Evolutionary conservation across 768 basidiomycete species (phyloP).

Genomic region (Serendipita sp.): DNA sequence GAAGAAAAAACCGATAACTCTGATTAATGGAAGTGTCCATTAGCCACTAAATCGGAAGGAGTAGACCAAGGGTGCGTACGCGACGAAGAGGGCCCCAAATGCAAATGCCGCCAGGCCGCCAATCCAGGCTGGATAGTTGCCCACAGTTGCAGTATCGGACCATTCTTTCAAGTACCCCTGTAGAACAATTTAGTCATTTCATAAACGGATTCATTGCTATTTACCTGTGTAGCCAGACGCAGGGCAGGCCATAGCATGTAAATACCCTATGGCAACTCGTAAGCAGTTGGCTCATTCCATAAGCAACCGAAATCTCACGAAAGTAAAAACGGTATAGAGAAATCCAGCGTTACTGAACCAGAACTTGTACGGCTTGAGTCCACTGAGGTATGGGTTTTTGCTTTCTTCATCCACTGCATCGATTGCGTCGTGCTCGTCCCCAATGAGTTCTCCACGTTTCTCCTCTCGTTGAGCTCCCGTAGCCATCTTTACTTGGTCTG

Average conservation of each 20-base stretch:
- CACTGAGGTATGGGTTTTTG: background rate
- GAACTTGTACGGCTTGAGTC: constrained; percentile 1
- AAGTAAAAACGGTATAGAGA: background rate
- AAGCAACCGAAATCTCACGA: background rate
- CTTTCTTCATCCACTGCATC: background rate
- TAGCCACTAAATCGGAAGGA: background rate
- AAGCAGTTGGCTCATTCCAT: background rate
- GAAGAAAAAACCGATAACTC: background rate
- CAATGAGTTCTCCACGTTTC: background rate
- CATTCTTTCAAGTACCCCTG: constrained; percentile 2
- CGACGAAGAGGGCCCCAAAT: background rate
- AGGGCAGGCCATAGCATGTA: background rate
- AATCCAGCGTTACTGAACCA: background rate
- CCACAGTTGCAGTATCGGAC: background rate
- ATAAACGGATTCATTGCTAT: no score
- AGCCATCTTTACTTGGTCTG: background rate
- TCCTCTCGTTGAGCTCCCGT: background rate
- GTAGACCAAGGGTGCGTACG: background rate
- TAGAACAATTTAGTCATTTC: no score
- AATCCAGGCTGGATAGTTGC: background rate
- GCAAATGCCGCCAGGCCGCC: background rate
- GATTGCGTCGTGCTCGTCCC: background rate
- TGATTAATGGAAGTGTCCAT: background rate
- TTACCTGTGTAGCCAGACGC: background rate
- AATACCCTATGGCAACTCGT: background rate